phyloP scores from a whole-genome alignment of 345 rosid species.

The Eucalyptus tenuipes region DNA sequence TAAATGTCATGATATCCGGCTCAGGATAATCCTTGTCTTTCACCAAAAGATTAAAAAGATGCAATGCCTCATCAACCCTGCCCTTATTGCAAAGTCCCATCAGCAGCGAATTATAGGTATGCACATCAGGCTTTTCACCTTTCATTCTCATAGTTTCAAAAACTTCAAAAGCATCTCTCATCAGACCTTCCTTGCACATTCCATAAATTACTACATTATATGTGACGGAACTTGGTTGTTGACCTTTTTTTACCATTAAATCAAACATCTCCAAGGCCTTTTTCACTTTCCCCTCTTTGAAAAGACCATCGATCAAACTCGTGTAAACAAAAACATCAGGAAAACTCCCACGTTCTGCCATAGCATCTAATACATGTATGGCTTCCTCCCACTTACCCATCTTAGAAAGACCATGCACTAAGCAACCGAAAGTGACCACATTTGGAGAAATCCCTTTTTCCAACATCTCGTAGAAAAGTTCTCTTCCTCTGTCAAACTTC shows the following conservation, averaged over 20 bases:
- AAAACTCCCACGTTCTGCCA: conserved; percentile 33
- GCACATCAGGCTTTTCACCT: conserved; percentile 35
- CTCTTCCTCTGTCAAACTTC: conserved; percentile 18
- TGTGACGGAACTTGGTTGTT: conserved; percentile 29
- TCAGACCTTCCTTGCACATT: conserved; percentile 41
- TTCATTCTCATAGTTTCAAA: conserved; percentile 40
- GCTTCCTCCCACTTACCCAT: conserved; percentile 41
- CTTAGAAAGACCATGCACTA: conserved; percentile 36
- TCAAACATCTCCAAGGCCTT: conserved; percentile 47
- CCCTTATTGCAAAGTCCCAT: conserved; percentile 38
- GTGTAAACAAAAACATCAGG: conserved; percentile 44
- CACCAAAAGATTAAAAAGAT: conserved; percentile 24
- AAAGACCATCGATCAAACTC: conserved; percentile 40
- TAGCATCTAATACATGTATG: conserved; percentile 8
- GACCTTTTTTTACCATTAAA: conserved; percentile 36
- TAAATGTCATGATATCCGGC: conserved; percentile 39
- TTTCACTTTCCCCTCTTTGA: conserved; percentile 25
- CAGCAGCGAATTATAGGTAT: conserved; percentile 44
- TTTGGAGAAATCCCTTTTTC: conserved; percentile 24
- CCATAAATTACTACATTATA: conserved; percentile 46
- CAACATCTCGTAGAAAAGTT: conserved; percentile 37
- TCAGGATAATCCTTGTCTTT: conserved; percentile 15
- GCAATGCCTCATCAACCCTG: conserved; percentile 42
- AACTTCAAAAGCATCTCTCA: conserved; percentile 38
- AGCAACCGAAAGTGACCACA: conserved; percentile 21